Evolutionary conservation across 2,329 filamentous ascomycete species (phyloP).

Genomic region (Aspergillus ochraceoroseus): DNA sequence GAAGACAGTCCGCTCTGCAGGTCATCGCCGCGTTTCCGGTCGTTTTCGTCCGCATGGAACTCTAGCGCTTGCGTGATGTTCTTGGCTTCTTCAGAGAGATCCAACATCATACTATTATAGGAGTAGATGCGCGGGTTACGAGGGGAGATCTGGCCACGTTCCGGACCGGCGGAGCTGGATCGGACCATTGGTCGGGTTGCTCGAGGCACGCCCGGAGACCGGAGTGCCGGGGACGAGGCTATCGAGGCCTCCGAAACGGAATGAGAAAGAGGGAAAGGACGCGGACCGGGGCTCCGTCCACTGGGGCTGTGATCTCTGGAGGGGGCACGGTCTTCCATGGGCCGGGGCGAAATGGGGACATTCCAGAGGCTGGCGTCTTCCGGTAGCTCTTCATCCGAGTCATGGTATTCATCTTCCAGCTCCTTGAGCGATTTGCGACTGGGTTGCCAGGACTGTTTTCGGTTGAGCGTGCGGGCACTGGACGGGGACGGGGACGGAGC

Average conservation of each 20-base stretch:
- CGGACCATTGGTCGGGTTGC: constrained; percentile 28
- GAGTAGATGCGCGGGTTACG: constrained; percentile 51
- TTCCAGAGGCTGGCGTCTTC: constrained; percentile 50
- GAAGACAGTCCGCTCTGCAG: constrained; percentile 44
- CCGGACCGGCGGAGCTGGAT: constrained; percentile 41
- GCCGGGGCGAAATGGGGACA: constrained; percentile 47
- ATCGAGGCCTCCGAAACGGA: constrained; percentile 28
- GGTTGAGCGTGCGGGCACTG: constrained; percentile 23
- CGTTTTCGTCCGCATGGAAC: constrained; percentile 50
- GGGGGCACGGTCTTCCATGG: constrained; percentile 37
- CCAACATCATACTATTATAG: constrained; percentile 54
- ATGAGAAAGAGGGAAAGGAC: constrained; percentile 43
- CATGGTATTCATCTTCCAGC: constrained; percentile 48
- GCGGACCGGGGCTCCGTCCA: constrained; percentile 36
- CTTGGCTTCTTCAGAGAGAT: constrained; percentile 57
- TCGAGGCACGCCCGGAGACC: constrained; percentile 32
- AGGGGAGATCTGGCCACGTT: constrained; percentile 40
- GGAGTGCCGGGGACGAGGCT: constrained; percentile 20
- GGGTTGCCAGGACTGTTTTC: constrained; percentile 43
- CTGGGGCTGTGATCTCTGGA: constrained; percentile 44
- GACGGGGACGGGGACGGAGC: constrained; percentile 21
- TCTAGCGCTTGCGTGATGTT: constrained; percentile 58
- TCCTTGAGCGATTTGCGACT: constrained; percentile 47
- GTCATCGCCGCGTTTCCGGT: constrained; percentile 44
- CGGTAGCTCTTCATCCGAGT: constrained; percentile 49